Evolutionary conservation across 768 basidiomycete genomes (phyloP).

Genomic region (Suillus bovinus): DNA sequence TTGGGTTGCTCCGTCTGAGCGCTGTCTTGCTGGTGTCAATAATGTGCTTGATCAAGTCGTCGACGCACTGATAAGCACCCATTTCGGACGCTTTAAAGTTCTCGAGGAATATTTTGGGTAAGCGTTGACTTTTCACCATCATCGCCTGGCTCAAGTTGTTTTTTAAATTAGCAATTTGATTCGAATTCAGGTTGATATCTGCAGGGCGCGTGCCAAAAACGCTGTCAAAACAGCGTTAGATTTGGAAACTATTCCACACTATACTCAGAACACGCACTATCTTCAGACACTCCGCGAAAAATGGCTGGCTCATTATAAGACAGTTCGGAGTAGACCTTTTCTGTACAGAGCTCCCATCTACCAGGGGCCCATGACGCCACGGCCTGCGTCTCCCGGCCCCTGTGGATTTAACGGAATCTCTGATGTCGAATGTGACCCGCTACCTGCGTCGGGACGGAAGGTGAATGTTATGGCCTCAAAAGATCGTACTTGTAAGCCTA

Average conservation of each 20-base stretch:
- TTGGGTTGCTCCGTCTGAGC: constrained; percentile 32
- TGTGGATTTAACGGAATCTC: too few species aligned
- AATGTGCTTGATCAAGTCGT: constrained; percentile 34
- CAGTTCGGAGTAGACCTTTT: constrained; percentile 7
- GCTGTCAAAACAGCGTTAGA: constrained; percentile 36
- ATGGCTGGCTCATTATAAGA: constrained; percentile 20
- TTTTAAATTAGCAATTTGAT: constrained; percentile 27
- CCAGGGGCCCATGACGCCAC: too few species aligned
- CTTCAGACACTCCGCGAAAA: constrained; percentile 12
- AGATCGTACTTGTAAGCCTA: too few species aligned
- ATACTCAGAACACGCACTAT: constrained; percentile 32
- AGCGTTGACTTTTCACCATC: constrained; percentile 14
- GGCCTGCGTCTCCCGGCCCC: too few species aligned
- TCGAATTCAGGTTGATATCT: constrained; percentile 27
- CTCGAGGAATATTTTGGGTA: constrained; percentile 40
- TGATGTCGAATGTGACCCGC: too few species aligned
- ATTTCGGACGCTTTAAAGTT: constrained; percentile 42
- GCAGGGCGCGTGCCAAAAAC: constrained; percentile 22
- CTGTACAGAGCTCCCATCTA: constrained; percentile 3
- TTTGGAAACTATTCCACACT: constrained; percentile 40
- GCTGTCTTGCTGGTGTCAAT: constrained; percentile 36
- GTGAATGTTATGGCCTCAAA: too few species aligned
- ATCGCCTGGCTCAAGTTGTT: constrained; percentile 9
- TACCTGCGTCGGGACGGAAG: too few species aligned
- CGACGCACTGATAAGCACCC: constrained; percentile 26